These are phyloP conservation scores for Linum lewisii DNA, from an alignment of 345 rosid genomes.

Conservation along the genomic window DNA sequence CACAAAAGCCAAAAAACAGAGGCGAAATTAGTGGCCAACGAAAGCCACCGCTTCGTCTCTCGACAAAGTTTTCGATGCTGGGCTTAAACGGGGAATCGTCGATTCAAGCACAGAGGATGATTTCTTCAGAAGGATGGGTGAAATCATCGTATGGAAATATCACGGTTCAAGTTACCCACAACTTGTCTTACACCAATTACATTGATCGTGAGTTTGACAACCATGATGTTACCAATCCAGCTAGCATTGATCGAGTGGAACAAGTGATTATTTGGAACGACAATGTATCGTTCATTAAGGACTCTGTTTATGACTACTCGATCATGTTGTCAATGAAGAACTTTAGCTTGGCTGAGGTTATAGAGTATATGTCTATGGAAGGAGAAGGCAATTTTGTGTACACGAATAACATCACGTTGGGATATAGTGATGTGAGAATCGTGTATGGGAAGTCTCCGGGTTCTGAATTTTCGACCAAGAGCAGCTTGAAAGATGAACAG, in stretches of 20 bases:
- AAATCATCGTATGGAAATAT: conserved; percentile 55
- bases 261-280: conserved; percentile 51
- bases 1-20: conserved; percentile 29
- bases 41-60: neutral
- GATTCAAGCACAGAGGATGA: conserved; percentile 37
- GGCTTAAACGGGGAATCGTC: conserved; percentile 51
- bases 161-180: conserved; percentile 38
- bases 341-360: conserved; percentile 29
- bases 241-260: conserved; percentile 43
- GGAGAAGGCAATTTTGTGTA: conserved; percentile 23
- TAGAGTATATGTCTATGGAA: conserved; percentile 24
- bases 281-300: conserved; percentile 20
- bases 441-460: conserved; percentile 10
- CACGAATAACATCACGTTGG: conserved; percentile 38
- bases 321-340: conserved; percentile 42
- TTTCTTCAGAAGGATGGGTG: conserved; percentile 52
- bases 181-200: conserved; percentile 39
- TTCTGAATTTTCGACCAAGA: neutral
- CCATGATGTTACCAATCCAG: conserved; percentile 1
- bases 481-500: conserved; percentile 44
- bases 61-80: conserved; percentile 19
- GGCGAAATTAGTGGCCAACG: conserved; percentile 47
- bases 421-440: conserved; percentile 45
- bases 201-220: conserved; percentile 39
- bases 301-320: conserved; percentile 15